Evolutionary conservation across 2,329 filamentous ascomycete species (phyloP).

Genomic region (Pseudocercospora eumusae): DNA sequence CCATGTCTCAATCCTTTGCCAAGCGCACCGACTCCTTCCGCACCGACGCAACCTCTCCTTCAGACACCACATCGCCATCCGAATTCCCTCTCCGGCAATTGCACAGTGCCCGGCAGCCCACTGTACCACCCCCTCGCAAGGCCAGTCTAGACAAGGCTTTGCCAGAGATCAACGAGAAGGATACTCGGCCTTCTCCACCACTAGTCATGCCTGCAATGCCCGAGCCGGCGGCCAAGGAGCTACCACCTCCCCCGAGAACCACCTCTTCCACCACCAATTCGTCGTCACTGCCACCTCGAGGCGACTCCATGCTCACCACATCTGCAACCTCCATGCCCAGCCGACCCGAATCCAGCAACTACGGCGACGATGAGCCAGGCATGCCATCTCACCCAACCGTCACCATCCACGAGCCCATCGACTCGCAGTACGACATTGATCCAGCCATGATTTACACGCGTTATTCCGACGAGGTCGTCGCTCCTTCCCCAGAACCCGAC

Average conservation of each 20-base stretch:
- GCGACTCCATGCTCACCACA: constrained; percentile 28
- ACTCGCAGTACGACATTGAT: constrained; percentile 32
- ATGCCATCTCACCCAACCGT: constrained; percentile 22
- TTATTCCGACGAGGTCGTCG: constrained; percentile 26
- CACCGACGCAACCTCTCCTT: constrained; percentile 26
- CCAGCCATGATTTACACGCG: constrained; percentile 32
- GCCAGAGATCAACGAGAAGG: constrained; percentile 27
- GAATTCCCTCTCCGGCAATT: constrained; percentile 29
- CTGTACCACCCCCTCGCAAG: constrained; percentile 16
- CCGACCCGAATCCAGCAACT: constrained; percentile 34
- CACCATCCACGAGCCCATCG: constrained; percentile 29
- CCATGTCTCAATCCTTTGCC: constrained; percentile 59
- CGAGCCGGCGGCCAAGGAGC: constrained; percentile 27
- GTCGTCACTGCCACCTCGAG: constrained; percentile 29
- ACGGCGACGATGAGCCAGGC: constrained; percentile 31
- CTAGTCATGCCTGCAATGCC: constrained; percentile 15
- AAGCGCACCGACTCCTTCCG: constrained; percentile 39
- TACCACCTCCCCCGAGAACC: constrained; percentile 21
- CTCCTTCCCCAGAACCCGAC: constrained; percentile 23
- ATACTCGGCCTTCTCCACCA: constrained; percentile 14
- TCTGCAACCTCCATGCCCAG: constrained; percentile 20
- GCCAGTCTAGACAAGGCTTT: constrained; percentile 26
- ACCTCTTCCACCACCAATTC: constrained; percentile 16
- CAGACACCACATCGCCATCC: constrained; percentile 15
- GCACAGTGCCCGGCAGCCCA: constrained; percentile 27